A percentile compares a stretch with the other conserved stretches of the same genome.
Evolutionary conservation across 1,284 basidiomycete species (phyloP).

Genomic region (Ceratobasidium sp.): DNA sequence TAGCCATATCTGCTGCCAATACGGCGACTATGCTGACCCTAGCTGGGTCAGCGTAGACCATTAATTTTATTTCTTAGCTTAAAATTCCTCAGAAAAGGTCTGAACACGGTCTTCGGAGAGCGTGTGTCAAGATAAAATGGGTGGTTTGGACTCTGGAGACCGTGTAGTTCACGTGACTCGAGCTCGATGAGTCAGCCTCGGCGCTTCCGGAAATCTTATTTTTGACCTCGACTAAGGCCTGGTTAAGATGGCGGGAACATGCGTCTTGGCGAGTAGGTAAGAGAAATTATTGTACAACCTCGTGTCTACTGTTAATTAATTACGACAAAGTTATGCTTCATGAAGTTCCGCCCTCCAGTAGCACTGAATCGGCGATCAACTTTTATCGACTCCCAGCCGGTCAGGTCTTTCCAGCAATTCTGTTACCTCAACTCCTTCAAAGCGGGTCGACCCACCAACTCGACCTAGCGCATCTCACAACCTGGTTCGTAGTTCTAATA

Average conservation of each 20-base stretch:
- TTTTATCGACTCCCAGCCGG: conserved; percentile 3
- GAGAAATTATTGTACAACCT: not conserved
- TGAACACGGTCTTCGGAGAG: no score
- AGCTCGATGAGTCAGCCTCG: no score
- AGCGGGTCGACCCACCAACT: not conserved
- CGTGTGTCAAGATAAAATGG: no score
- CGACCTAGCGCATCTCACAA: not conserved
- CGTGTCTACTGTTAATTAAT: not conserved
- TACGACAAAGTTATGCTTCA: conserved; percentile 6
- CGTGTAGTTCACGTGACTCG: no score
- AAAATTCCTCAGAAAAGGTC: no score
- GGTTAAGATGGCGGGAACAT: conserved; percentile 16
- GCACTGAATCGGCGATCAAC: not conserved
- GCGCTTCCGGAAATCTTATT: no score
- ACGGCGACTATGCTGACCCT: no score
- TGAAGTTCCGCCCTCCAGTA: conserved; percentile 37
- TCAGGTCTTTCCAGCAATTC: not conserved
- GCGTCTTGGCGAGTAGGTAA: conserved; percentile 29
- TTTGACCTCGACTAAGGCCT: no score
- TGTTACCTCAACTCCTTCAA: conserved; percentile 6
- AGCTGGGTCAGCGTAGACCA: no score
- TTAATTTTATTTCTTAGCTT: no score
- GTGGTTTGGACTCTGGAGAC: no score
- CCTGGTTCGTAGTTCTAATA: conserved; percentile 12
- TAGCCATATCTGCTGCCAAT: no score